These are phyloP conservation scores for Candida gorgasii DNA, from an alignment of 805 yeast genomes.

Conservation along the genomic window DNA sequence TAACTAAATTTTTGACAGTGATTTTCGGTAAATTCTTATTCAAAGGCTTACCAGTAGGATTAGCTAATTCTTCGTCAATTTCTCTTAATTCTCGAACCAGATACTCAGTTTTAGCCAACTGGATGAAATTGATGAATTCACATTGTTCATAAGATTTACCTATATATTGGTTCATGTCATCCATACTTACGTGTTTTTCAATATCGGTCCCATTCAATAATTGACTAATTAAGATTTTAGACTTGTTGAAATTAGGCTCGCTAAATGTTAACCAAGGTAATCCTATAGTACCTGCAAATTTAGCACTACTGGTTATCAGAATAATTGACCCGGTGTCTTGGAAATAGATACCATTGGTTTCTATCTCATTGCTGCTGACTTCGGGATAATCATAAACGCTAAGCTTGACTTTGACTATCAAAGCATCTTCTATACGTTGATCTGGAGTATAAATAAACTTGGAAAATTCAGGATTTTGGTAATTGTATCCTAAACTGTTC, in stretches of 20 bases:
- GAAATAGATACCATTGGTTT: constrained; percentile 63
- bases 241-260: constrained; percentile 41
- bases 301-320: constrained; percentile 60
- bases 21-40: constrained; percentile 54
- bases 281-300: constrained; percentile 61
- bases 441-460: constrained; percentile 14
- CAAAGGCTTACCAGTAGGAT: constrained; percentile 81
- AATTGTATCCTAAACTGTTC: constrained; percentile 25
- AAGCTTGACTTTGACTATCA: constrained; percentile 31
- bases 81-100: constrained; percentile 51
- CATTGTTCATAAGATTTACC: constrained; percentile 48
- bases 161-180: constrained; percentile 35
- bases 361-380: constrained; percentile 48
- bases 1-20: constrained; percentile 52
- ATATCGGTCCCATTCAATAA: constrained; percentile 45
- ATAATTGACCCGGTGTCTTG: constrained; percentile 65
- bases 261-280: constrained; percentile 56
- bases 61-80: constrained; percentile 70
- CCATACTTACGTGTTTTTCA: constrained; percentile 39
- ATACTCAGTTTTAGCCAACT: constrained; percentile 61
- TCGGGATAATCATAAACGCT: constrained; percentile 47
- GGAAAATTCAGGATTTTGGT: constrained; percentile 19
- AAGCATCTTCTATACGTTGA: constrained; percentile 31
- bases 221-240: constrained; percentile 46
- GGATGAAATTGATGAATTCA: constrained; percentile 71